Conservation (phyloP, 164 flowering plant genomes). For the Dillenia suffruticosa region DNA sequence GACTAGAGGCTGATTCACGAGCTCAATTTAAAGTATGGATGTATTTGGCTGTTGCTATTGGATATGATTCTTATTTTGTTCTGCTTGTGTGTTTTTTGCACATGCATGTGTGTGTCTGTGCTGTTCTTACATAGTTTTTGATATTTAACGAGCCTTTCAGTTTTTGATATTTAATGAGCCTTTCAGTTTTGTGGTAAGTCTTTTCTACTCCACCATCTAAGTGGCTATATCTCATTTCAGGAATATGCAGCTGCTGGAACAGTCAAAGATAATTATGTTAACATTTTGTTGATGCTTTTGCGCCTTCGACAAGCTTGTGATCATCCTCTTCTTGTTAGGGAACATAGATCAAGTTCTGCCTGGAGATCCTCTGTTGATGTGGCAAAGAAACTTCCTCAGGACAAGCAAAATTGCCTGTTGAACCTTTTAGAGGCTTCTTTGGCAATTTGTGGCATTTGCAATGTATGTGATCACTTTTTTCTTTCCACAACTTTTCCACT, state of each 20-base stretch:
- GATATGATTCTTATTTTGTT: neutral
- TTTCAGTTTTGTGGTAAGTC: neutral
- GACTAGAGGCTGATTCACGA: slow-evolving; percentile 79
- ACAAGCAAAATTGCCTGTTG: slow-evolving; percentile 45
- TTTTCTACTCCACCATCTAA: neutral
- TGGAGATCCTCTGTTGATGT: slow-evolving; percentile 55
- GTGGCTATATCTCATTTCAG: slow-evolving; percentile 32
- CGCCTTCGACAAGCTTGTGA: slow-evolving; percentile 99
- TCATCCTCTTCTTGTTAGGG: slow-evolving; percentile 87
- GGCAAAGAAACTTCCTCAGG: slow-evolving; percentile 77
- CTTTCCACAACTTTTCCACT: neutral
- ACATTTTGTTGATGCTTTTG: slow-evolving; percentile 90
- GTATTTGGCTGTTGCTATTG: neutral
- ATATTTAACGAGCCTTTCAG: neutral
- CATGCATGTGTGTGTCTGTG: neutral
- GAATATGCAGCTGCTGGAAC: slow-evolving; percentile 97
- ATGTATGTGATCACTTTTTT: slow-evolving; percentile 45
- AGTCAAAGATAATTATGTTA: slow-evolving; percentile 93
- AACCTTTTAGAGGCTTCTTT: slow-evolving; percentile 64
- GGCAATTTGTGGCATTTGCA: slow-evolving; percentile 86
- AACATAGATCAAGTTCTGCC: slow-evolving; percentile 48
- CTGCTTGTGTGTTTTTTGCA: neutral
- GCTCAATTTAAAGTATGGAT: slow-evolving; percentile 68
- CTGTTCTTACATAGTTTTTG: neutral
- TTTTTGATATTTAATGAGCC: neutral